Conservation (phyloP, 345 rosid genomes). For the Rhodamnia rubescens region DNA sequence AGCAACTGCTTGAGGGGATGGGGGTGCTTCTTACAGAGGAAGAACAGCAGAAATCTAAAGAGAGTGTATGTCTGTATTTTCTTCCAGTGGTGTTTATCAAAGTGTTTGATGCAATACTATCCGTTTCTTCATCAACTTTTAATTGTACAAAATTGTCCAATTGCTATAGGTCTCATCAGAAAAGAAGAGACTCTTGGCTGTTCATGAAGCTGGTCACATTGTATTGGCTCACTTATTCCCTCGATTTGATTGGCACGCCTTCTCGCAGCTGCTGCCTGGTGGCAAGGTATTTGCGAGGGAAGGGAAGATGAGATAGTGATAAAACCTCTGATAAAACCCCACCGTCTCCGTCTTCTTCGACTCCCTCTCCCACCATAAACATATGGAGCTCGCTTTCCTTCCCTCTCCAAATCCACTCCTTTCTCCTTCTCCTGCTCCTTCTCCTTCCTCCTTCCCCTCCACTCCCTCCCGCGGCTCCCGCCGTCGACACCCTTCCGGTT, state of each 20-base stretch:
- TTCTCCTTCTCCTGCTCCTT: background rate
- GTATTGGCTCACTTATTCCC: constrained; percentile 93
- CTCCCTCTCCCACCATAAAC: background rate
- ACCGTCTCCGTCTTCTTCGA: background rate
- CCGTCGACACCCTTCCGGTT: constrained; percentile 15
- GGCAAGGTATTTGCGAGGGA: constrained; percentile 50
- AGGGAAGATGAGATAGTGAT: background rate
- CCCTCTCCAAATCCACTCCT: background rate
- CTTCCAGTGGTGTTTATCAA: background rate
- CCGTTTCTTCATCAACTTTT: background rate
- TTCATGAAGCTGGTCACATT: constrained; percentile 95
- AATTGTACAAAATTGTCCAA: constrained; percentile 1
- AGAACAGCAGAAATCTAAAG: constrained; percentile 88
- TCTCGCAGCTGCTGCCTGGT: constrained; percentile 97
- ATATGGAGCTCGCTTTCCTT: background rate
- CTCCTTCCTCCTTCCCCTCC: background rate
- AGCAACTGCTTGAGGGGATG: constrained; percentile 97
- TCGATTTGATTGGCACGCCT: constrained; percentile 96
- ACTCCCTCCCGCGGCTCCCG: background rate
- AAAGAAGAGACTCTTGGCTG: constrained; percentile 83
- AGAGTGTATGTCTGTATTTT: constrained; percentile 43
- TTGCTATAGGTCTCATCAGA: constrained; percentile 57
- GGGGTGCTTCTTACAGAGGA: constrained; percentile 95
- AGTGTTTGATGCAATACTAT: background rate
- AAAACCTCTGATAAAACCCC: background rate